Evolutionary conservation across 1,284 basidiomycete genomes (phyloP).

Genomic region (Melanopsichium pennsylvanicum): DNA sequence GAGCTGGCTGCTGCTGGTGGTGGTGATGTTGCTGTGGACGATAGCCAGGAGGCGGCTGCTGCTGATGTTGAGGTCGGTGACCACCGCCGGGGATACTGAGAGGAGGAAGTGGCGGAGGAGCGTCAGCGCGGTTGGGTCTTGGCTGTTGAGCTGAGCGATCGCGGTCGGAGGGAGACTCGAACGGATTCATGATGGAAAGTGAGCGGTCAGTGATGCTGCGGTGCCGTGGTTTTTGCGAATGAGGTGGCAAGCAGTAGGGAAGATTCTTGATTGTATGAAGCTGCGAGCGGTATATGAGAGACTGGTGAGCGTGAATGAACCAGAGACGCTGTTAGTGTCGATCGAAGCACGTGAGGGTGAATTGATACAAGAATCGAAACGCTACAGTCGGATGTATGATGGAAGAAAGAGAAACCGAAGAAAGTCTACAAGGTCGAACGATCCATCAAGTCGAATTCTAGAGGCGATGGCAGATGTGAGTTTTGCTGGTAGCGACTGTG

Average conservation of each 20-base stretch:
- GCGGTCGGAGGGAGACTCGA: slow-evolving; percentile 27
- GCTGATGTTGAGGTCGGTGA: slow-evolving; percentile 19
- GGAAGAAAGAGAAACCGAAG: background rate
- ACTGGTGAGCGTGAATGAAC: too few species aligned
- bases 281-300: too few species aligned
- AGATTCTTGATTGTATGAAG: too few species aligned
- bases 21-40: slow-evolving; percentile 35
- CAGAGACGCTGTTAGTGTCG: background rate
- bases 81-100: slow-evolving; percentile 28
- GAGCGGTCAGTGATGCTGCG: too few species aligned
- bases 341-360: background rate
- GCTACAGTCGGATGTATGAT: background rate
- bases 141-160: slow-evolving; percentile 10
- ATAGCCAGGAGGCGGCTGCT: slow-evolving; percentile 32
- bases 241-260: too few species aligned
- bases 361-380: background rate
- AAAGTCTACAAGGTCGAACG: slow-evolving; percentile 9
- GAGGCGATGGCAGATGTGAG: too few species aligned
- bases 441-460: slow-evolving; percentile 15
- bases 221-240: too few species aligned
- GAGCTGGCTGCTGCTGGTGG: slow-evolving; percentile 4
- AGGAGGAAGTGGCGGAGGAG: slow-evolving; percentile 37
- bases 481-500: too few species aligned
- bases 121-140: slow-evolving; percentile 17
- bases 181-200: slow-evolving; percentile 31